phyloP scores from a whole-genome alignment of 345 rosid genomes.

The Moringa oleifera region DNA sequence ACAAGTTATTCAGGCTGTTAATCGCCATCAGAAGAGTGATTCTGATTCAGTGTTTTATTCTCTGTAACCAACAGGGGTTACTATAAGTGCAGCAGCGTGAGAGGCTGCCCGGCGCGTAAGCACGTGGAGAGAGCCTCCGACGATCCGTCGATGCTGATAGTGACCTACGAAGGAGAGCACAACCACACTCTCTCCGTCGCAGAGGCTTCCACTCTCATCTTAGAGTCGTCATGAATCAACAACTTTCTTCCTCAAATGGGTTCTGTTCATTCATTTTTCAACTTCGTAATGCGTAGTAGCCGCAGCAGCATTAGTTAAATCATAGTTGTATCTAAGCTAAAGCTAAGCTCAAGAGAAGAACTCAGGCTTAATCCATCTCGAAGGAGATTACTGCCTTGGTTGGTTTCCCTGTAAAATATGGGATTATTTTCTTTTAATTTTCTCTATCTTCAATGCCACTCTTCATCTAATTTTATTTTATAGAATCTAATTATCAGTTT shows the following conservation, averaged over 20 bases:
- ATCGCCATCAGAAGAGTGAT: not conserved
- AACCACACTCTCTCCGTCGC: conserved; percentile 60
- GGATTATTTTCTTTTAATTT: conserved; percentile 2
- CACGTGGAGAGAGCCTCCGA: conserved; percentile 92
- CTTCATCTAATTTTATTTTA: too few relatives aligned
- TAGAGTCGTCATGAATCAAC: conserved; percentile 67
- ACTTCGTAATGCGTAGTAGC: too few relatives aligned
- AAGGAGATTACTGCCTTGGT: conserved; percentile 35
- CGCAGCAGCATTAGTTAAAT: not conserved
- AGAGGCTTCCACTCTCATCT: conserved; percentile 59
- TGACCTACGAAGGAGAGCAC: conserved; percentile 95
- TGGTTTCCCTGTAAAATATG: conserved; percentile 27
- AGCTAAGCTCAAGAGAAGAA: not conserved
- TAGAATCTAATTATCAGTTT: too few relatives aligned
- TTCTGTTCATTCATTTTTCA: not conserved
- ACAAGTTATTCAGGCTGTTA: too few relatives aligned
- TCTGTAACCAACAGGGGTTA: conserved; percentile 56
- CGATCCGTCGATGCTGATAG: conserved; percentile 73
- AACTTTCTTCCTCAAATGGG: not conserved
- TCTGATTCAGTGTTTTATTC: not conserved
- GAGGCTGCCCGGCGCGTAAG: conserved; percentile 98
- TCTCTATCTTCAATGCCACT: not conserved
- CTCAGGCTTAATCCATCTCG: conserved; percentile 16
- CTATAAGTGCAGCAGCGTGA: conserved; percentile 88
- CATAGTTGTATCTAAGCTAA: not conserved